Evolutionary conservation across 2,329 filamentous ascomycete genomes (phyloP), one percentile per base, ranked within the genome.

Genomic region (Calonectria naviculata): DNA sequence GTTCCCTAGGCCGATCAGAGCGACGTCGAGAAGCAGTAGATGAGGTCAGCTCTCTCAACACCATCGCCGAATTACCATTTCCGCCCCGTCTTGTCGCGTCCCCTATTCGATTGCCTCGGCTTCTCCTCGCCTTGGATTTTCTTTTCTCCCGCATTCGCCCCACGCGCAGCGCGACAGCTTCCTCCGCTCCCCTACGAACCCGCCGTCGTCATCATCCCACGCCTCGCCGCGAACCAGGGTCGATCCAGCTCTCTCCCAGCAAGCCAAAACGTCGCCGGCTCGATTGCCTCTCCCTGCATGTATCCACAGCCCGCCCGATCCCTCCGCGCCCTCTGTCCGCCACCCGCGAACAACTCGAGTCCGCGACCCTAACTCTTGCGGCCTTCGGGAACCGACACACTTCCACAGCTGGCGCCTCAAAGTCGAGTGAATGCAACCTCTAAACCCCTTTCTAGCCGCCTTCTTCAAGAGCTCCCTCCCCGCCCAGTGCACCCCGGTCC

Each of bases 391-490:
- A 76, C 77, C 78, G 80, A 79, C 70, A 74, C 61, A 78, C 69
- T 74, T 77, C 74, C 75, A 78, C 67, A 76, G 34, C 74, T 68
- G 68, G 77, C 74, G 74, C 67, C 66, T 70, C 67, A 73, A 79
- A 82, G 80, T 77, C 82, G 83, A 83, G 81, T 84, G 83, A 85
- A 98, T 98, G 95, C 95, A 95, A 93, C 95, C 97, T 88, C 90
- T 98, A 92, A 99, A 99, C 87, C 97, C 97, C 84, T 98, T 98
- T 87, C 90, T 99, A 85, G 93, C 94, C 89, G 95, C 96, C 89
- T 98, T 99, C 92, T 98, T 98, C 90, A 95, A 95, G 88, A 98
- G 95, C 90, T 92, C 94, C 84, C 90, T 98, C 82, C 93, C 94
- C 78, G 88, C 93, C 80, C 96, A 98, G 92, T 98, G 97, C 88